A percentile compares a stretch with the other conserved stretches of the same genome.
Conservation (phyloP, 2,329 filamentous ascomycete genomes). For the Cladosporium sphaerospermum region DNA sequence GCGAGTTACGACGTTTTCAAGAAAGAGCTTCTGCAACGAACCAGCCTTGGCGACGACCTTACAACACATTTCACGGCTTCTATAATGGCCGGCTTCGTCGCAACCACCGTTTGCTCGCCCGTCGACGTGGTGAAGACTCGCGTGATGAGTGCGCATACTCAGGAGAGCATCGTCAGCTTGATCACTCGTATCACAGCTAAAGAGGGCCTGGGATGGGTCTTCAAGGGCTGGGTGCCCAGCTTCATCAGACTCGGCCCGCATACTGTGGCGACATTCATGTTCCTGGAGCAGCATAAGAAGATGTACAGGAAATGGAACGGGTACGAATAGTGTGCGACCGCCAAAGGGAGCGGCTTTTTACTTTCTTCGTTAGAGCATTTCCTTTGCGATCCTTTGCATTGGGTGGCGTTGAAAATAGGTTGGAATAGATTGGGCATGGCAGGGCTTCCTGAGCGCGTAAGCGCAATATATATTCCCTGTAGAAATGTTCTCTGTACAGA, state of each 20-base stretch:
- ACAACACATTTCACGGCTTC: constrained; percentile 72
- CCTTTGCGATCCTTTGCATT: background rate
- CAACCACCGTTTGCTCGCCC: constrained; percentile 77
- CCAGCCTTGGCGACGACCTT: constrained; percentile 61
- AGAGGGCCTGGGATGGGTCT: constrained; percentile 77
- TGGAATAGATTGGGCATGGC: background rate
- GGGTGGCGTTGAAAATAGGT: constrained; percentile 1
- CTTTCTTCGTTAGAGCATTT: background rate
- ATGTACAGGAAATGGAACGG: constrained; percentile 50
- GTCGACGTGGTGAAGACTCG: constrained; percentile 87
- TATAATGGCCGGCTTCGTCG: constrained; percentile 72
- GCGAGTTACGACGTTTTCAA: constrained; percentile 84
- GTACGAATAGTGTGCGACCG: background rate
- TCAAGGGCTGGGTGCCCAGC: constrained; percentile 83
- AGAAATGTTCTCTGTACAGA: too few species aligned
- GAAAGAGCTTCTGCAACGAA: constrained; percentile 58
- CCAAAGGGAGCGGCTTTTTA: background rate
- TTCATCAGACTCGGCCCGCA: constrained; percentile 64
- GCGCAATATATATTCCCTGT: background rate
- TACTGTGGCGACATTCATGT: constrained; percentile 81
- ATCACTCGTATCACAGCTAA: constrained; percentile 61
- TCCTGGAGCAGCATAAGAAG: constrained; percentile 81
- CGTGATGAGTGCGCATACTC: constrained; percentile 64
- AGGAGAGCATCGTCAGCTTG: constrained; percentile 50
- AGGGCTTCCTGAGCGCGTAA: background rate